Percentiles rank a stretch among this genome's conserved stretches.
Conservation (phyloP, 2,329 filamentous ascomycete species). For the Ceratocystis cubensis region DNA sequence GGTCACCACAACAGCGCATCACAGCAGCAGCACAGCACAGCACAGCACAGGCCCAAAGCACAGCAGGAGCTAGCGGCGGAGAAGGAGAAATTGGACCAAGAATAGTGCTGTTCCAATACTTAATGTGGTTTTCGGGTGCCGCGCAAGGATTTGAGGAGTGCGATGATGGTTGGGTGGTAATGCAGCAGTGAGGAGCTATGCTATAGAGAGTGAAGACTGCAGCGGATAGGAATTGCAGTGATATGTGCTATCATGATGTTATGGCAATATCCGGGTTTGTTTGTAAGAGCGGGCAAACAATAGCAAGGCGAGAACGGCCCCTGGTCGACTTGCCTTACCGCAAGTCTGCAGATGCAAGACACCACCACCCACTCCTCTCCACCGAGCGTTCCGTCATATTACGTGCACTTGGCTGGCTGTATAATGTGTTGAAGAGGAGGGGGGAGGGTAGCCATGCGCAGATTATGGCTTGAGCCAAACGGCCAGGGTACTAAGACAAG, state of each 20-base stretch:
- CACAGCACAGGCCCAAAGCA: slow-evolving; percentile 5
- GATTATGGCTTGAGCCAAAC: background rate
- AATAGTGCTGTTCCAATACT: background rate
- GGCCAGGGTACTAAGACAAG: background rate
- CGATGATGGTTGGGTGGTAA: background rate
- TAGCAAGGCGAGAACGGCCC: background rate
- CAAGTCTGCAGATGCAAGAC: background rate
- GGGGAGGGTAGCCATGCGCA: background rate
- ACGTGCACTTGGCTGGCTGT: background rate
- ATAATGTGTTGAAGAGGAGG: too few relatives aligned
- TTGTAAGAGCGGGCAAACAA: background rate
- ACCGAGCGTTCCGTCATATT: background rate
- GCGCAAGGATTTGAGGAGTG: background rate
- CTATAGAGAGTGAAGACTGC: background rate
- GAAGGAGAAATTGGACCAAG: background rate
- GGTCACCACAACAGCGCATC: background rate
- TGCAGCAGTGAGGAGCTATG: background rate
- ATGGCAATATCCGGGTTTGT: too few relatives aligned
- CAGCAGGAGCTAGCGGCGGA: background rate
- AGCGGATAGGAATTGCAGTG: too few relatives aligned
- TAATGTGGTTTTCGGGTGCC: background rate
- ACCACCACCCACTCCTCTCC: background rate
- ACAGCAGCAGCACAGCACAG: background rate
- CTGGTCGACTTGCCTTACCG: background rate
- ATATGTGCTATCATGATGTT: too few relatives aligned